A percentile compares a stretch with the other conserved stretches of the same genome.
Conservation (phyloP, 2,329 filamentous ascomycete genomes). For the Nemania abortiva region DNA sequence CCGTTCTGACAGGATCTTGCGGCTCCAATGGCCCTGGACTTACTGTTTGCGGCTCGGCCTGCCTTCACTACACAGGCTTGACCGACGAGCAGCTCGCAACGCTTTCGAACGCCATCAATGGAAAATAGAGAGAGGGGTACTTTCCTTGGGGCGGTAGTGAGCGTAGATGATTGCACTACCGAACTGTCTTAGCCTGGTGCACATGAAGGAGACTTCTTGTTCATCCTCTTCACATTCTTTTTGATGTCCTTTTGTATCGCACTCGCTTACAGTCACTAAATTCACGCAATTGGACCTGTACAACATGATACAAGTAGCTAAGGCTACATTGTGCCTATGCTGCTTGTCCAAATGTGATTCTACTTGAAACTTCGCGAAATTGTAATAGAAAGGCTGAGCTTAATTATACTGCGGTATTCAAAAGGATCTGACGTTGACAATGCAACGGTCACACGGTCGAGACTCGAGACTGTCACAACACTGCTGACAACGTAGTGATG, state of each 20-base stretch:
- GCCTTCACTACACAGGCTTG: slow-evolving; percentile 39
- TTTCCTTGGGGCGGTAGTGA: not conserved
- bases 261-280: not conserved
- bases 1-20: slow-evolving; percentile 35
- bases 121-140: not conserved
- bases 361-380: no score
- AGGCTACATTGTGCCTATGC: no score
- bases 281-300: not conserved
- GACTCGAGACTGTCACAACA: no score
- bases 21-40: slow-evolving; percentile 36
- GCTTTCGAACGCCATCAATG: not conserved
- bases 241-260: not conserved
- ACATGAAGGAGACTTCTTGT: not conserved
- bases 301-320: not conserved
- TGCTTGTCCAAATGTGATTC: no score
- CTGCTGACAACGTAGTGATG: no score
- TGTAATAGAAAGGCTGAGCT: no score
- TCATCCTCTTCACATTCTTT: not conserved
- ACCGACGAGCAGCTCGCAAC: slow-evolving; percentile 33
- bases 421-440: no score
- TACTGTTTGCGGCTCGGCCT: slow-evolving; percentile 41
- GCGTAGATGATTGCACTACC: not conserved
- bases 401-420: no score
- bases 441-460: no score
- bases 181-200: not conserved